These are phyloP conservation scores for Xylaria sp. DNA, from an alignment of 2,329 filamentous ascomycete genomes.

Conservation along the genomic window DNA sequence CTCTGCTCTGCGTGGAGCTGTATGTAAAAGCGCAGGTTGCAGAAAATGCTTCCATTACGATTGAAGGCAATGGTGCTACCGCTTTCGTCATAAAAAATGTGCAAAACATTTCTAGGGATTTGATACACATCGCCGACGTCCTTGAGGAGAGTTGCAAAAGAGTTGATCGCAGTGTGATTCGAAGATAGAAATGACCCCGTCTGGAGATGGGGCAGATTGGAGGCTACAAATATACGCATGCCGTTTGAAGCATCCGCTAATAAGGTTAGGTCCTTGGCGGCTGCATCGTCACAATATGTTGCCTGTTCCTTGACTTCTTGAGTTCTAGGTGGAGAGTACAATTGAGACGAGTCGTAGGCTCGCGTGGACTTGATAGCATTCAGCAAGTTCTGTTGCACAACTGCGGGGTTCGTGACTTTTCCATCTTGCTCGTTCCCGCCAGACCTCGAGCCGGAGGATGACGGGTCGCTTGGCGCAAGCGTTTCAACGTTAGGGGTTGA, in stretches of 20 bases:
- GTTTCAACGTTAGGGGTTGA: constrained; percentile 39
- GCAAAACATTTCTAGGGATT: constrained; percentile 74
- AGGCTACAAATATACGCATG: constrained; percentile 79
- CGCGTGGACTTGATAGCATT: constrained; percentile 83
- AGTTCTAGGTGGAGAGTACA: constrained; percentile 80
- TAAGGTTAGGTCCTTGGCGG: constrained; percentile 78
- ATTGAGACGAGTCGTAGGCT: constrained; percentile 75
- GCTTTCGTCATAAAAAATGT: constrained; percentile 85
- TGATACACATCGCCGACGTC: constrained; percentile 79
- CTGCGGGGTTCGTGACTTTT: constrained; percentile 68
- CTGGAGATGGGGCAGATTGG: constrained; percentile 58
- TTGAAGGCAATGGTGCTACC: constrained; percentile 95
- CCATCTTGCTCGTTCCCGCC: constrained; percentile 54
- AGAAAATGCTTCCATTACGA: constrained; percentile 85
- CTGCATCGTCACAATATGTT: constrained; percentile 84
- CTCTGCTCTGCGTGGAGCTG: constrained; percentile 75
- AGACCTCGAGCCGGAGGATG: constrained; percentile 40
- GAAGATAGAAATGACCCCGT: constrained; percentile 68
- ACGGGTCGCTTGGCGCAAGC: constrained; percentile 39
- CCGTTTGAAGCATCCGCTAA: constrained; percentile 76
- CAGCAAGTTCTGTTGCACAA: constrained; percentile 76
- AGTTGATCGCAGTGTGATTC: constrained; percentile 71
- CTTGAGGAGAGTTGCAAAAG: constrained; percentile 75
- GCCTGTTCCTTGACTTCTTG: constrained; percentile 82
- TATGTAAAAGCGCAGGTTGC: constrained; percentile 88